Evolutionary conservation across 371 early-diverging fungal species (phyloP), one percentile per base, ranked within the genome.

Genomic region (Blastocladiella emersonii): DNA sequence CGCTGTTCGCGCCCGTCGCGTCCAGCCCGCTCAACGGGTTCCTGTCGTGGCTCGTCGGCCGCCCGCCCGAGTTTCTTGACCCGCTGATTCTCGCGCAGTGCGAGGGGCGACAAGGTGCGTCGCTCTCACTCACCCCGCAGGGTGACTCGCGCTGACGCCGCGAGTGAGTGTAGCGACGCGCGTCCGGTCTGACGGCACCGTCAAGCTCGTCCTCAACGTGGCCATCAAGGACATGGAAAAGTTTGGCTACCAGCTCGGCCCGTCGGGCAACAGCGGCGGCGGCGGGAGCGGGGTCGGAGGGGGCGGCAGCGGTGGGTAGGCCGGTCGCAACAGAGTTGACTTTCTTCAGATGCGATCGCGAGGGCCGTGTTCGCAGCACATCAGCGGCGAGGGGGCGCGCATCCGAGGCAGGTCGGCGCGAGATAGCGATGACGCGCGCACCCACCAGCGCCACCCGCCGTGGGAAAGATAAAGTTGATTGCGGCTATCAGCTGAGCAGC

Each of bases 11-110:
- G 8, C 78, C 78, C 2, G 32, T 71, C 30, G 73, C 78, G 30
- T 71, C 74, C 0, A 65, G 69, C 5, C 74, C 74, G n/a, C 66
- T 78, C 51, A 71, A 73, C 61, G 63, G 57, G 32, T 62, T 75
- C 34, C 62, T 76, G 37, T 70, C 70, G 30, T 76, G 74, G 73
- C 34, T 71, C 15, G 59, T 65, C 2, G 81, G 81, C 12, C 62
- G 74, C 34, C 63, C 72, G 19, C 81, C 81, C 13, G 81, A 81
- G 65, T 79, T 80, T 56, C 19, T 82, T 27, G 81, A 81, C 67
- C 64, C 76, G 12, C 66, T 66, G 41, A 77, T 81, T 63, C 70
- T 74, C n/a, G 71, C 65, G 1, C 70, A 70, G 62, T 53, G 64
- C 48, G 68, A 73, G 56, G 78, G 78, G 17, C 48, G 81, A 12